Percentiles rank a stretch among this genome's conserved stretches.
phyloP scores from a whole-genome alignment of 2,329 filamentous ascomycete genomes.

The Pyrenochaeta sp. region DNA sequence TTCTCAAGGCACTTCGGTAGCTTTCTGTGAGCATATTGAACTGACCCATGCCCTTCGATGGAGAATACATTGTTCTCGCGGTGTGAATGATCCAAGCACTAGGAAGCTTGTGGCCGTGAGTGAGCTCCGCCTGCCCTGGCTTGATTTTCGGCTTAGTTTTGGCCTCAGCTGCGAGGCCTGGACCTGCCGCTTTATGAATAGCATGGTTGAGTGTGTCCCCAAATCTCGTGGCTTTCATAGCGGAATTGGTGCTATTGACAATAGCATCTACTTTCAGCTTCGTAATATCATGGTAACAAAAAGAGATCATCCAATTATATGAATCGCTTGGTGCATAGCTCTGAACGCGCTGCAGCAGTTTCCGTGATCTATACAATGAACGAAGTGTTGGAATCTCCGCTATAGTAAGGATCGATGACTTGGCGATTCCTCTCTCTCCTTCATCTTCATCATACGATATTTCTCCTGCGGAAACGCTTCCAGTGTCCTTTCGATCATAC shows the following conservation, averaged over 20 bases:
- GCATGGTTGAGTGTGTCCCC: constrained; percentile 29
- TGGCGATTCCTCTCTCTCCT: constrained; percentile 1
- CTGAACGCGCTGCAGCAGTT: constrained; percentile 33
- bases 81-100: constrained; percentile 42
- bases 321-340: constrained; percentile 37
- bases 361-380: constrained; percentile 34
- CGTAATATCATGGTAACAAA: constrained; percentile 41
- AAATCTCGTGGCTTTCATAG: constrained; percentile 16
- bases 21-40: constrained; percentile 40
- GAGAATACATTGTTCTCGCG: constrained; percentile 31
- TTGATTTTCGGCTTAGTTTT: constrained; percentile 18
- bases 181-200: constrained; percentile 40
- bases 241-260: constrained; percentile 37
- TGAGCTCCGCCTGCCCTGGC: constrained; percentile 33
- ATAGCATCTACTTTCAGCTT: constrained; percentile 45
- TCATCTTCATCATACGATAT: constrained; percentile 16
- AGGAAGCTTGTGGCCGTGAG: constrained; percentile 37
- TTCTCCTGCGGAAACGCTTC: constrained; percentile 17
- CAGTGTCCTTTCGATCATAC: constrained; percentile 3
- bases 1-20: constrained; percentile 36
- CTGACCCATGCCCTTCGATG: constrained; percentile 24
- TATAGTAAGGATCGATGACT: constrained; percentile 14
- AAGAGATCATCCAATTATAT: constrained; percentile 41
- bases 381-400: constrained; percentile 36
- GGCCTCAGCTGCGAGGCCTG: constrained; percentile 30